Percentiles rank a stretch among this genome's conserved stretches.
phyloP scores from a whole-genome alignment of 148 eudicot species.

The Rhododendron kiyosumense region DNA sequence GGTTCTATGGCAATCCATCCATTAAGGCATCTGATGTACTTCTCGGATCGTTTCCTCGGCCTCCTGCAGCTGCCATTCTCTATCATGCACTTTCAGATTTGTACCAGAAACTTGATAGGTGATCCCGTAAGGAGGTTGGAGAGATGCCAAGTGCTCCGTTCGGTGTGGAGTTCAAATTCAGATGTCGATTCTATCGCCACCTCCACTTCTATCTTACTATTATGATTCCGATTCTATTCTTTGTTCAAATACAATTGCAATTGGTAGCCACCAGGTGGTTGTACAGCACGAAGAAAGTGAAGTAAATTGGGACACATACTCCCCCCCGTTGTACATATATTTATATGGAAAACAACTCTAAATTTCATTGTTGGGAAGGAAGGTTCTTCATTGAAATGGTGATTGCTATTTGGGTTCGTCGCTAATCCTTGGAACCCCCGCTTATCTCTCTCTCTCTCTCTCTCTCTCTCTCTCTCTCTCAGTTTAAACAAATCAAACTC shows the following conservation, averaged over 20 bases:
- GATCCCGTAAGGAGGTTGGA: background rate
- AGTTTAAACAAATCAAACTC: too few species aligned
- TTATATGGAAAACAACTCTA: background rate
- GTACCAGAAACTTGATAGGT: conserved; percentile 9
- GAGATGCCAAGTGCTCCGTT: background rate
- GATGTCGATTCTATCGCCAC: background rate
- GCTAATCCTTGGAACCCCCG: background rate
- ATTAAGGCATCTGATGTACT: conserved; percentile 16
- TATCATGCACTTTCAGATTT: conserved; percentile 13
- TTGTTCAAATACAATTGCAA: background rate
- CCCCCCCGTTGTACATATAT: background rate
- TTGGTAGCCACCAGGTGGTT: conserved; percentile 1
- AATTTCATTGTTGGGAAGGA: background rate
- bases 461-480: too few species aligned
- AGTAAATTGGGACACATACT: background rate
- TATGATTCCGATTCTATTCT: background rate
- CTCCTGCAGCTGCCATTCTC: conserved; percentile 21
- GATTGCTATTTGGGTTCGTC: background rate
- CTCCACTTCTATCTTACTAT: background rate
- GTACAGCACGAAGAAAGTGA: conserved; percentile 5
- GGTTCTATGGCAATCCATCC: conserved; percentile 13
- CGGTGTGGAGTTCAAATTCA: background rate
- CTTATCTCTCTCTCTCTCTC: too few species aligned
- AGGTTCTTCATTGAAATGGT: background rate
- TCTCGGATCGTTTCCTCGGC: conserved; percentile 18